Conservation (phyloP, 192 early-diverging fungal genomes). For the Backusella mclennaniae region DNA sequence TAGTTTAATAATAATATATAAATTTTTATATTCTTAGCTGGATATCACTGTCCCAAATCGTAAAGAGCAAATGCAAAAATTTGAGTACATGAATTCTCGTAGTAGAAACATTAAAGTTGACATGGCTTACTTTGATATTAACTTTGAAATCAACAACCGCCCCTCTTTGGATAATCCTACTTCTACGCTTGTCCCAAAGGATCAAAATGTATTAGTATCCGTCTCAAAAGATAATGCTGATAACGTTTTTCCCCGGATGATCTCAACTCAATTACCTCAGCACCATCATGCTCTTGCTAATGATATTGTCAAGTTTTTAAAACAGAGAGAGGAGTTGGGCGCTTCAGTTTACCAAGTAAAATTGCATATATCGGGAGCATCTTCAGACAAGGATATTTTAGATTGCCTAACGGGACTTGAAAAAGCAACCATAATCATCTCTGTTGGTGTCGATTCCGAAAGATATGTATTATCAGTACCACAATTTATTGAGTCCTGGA, state of each 20-base stretch:
- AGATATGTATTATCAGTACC: not conserved
- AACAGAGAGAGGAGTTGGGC: not conserved
- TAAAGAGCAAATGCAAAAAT: not conserved
- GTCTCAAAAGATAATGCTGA: not conserved
- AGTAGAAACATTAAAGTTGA: not conserved
- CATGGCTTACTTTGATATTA: not conserved
- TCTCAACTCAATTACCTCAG: not conserved
- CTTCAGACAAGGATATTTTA: not conserved
- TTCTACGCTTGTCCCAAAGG: not conserved
- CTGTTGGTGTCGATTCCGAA: not conserved
- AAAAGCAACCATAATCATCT: not conserved
- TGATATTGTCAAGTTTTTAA: not conserved
- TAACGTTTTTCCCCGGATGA: not conserved
- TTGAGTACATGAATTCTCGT: not conserved
- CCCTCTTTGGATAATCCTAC: not conserved
- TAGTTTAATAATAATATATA: not conserved
- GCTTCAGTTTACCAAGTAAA: not conserved
- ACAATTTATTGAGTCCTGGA: not conserved
- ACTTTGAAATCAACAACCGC: not conserved
- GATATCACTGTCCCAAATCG: not conserved
- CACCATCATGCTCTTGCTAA: not conserved
- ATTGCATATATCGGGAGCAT: not conserved
- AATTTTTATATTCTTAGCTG: not conserved
- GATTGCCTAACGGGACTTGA: not conserved
- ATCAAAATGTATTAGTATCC: not conserved